Evolutionary conservation across 2,329 filamentous ascomycete species (phyloP), one percentile per base, ranked within the genome.

Genomic region (Cadophora sp.): DNA sequence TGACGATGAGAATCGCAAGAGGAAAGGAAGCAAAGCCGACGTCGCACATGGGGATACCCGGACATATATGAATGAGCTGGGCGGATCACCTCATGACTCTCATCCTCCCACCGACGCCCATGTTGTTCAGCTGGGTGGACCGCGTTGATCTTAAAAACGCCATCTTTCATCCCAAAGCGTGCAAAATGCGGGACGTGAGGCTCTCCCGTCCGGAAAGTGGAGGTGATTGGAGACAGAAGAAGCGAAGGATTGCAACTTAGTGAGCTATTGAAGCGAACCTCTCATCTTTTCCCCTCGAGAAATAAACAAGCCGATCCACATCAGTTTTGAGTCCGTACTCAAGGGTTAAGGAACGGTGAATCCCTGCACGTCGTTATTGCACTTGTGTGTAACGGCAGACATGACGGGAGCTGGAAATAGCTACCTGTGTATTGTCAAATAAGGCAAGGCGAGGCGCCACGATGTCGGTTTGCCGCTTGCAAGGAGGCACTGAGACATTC

Each of bases 41-140:
- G 53, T 58, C 53, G n/a, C 36, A 48, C 58, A 48, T 48, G 41
- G 56, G 60, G 41, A 65, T n/a, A 50, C 9, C 9, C 36, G 30
- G 9, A 41, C n/a, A 39, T 58, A 58, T 61, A 58, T 61, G 63
- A 64, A 65, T 62, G 66, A 65, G 51, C 47, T 53, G 56, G 43
- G 36, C 36, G 30, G 27, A 27, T 45, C 4, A 39, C 48, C 41
- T 58, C 53, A 41, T 39, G 53, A 56, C 27, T 56, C 53, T 58
- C 33, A 16, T n/a, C 30, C 27, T 56, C 53, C 39, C 33, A 24
- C 53, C 30, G 53, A 58, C 30, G 33, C 33, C 47, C 53, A 58
- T 58, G 33, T 39, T 18, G 36, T 58, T 62, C 58, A 61, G 64
- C 63, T 65, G 53, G 41, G 48, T 63, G 20, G 50, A 63, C 22